phyloP scores from a whole-genome alignment of 2,329 filamentous ascomycete genomes.

The Pseudocercospora musae region DNA sequence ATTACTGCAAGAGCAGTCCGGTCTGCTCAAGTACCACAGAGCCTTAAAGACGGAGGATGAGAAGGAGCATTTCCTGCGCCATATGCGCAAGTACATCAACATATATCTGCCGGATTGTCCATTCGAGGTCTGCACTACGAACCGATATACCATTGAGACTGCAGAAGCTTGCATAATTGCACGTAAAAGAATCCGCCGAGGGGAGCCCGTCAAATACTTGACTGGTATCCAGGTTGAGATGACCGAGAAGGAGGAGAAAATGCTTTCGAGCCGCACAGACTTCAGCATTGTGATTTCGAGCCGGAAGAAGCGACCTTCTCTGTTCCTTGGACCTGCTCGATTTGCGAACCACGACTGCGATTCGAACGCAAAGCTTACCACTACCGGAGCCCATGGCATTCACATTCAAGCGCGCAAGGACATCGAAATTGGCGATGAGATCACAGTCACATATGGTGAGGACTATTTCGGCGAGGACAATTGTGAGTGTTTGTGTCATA shows the following conservation, averaged over 20 bases:
- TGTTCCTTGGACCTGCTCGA: conserved; percentile 91
- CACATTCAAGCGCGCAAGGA: conserved; percentile 80
- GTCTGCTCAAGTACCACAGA: conserved; percentile 67
- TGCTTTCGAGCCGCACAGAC: conserved; percentile 82
- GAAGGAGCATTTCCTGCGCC: conserved; percentile 78
- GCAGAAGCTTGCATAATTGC: conserved; percentile 88
- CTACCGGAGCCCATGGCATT: conserved; percentile 79
- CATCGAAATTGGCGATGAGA: conserved; percentile 86
- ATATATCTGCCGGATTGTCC: conserved; percentile 93
- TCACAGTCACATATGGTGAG: conserved; percentile 93
- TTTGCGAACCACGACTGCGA: conserved; percentile 98
- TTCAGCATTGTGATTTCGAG: conserved; percentile 97
- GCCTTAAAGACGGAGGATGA: conserved; percentile 68
- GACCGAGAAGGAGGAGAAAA: conserved; percentile 83
- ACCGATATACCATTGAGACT: conserved; percentile 87
- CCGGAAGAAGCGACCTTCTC: conserved; percentile 80
- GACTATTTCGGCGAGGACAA: conserved; percentile 96
- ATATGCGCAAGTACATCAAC: conserved; percentile 85
- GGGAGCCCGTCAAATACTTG: conserved; percentile 86
- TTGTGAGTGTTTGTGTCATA: conserved; percentile 87
- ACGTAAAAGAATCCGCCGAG: conserved; percentile 71
- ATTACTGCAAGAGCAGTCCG: conserved; percentile 64
- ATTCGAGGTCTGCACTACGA: conserved; percentile 90
- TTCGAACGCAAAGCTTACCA: conserved; percentile 84
- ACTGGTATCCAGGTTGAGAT: conserved; percentile 89